These are phyloP conservation scores for Solanum paucissectum DNA, from an alignment of 257 asterid species.

Conservation along the genomic window DNA sequence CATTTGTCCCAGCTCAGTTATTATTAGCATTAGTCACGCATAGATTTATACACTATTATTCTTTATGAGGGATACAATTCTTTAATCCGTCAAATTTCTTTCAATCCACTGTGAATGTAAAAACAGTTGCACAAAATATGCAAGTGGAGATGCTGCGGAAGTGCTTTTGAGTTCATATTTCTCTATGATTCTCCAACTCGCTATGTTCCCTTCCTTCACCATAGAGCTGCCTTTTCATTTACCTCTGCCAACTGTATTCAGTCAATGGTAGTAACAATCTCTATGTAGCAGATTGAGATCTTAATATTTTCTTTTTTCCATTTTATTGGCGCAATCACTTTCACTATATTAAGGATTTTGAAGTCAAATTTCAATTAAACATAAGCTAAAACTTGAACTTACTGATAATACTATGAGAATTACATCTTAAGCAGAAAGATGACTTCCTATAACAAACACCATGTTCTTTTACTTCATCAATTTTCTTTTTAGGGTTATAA, in stretches of 20 bases:
- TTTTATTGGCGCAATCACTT: neutral
- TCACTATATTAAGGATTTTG: neutral
- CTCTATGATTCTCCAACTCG: neutral
- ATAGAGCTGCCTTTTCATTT: neutral
- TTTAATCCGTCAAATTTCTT: neutral
- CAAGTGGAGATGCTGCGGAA: neutral
- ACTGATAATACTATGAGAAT: neutral
- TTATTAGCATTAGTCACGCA: slow-evolving; percentile 21
- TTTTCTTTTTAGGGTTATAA: too few species aligned
- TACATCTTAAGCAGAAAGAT: neutral
- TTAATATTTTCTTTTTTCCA: neutral
- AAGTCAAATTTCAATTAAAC: neutral
- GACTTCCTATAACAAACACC: neutral
- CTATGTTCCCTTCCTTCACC: neutral
- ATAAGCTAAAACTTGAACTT: neutral
- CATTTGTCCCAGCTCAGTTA: slow-evolving; percentile 11
- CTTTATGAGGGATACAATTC: slow-evolving; percentile 11
- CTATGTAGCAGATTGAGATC: neutral
- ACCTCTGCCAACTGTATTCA: neutral
- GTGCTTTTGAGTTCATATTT: neutral
- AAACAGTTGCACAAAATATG: neutral
- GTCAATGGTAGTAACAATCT: neutral
- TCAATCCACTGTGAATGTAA: slow-evolving; percentile 25
- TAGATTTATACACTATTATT: slow-evolving; percentile 9
- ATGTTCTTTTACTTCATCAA: neutral